Conservation (phyloP, 306 rosid genomes). For the Glycyrrhiza uralensis region DNA sequence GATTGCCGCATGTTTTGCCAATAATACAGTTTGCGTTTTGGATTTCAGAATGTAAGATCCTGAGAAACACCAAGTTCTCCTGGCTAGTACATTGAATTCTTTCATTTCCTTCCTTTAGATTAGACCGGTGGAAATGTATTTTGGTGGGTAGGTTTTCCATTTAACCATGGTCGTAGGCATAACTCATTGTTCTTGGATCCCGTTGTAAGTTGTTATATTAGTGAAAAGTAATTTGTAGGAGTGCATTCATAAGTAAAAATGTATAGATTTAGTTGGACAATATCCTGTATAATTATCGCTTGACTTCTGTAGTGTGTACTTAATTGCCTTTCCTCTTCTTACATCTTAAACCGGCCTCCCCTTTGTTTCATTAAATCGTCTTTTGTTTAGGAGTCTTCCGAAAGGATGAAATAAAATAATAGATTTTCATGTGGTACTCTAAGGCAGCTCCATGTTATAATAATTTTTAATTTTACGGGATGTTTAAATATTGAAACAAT, state of each 20-base stretch:
- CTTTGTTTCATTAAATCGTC: not conserved
- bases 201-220: slow-evolving; percentile 12
- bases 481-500: not conserved
- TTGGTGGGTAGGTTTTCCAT: slow-evolving; percentile 29
- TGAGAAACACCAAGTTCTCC: not conserved
- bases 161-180: slow-evolving; percentile 23
- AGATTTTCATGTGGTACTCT: not conserved
- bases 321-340: not conserved
- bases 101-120: slow-evolving; percentile 23
- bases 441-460: not conserved
- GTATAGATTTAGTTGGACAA: slow-evolving; percentile 22
- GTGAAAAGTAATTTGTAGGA: slow-evolving; percentile 16
- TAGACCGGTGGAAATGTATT: slow-evolving; percentile 32
- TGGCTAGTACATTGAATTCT: slow-evolving; percentile 26
- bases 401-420: not conserved
- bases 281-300: not conserved
- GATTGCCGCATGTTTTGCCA: slow-evolving; percentile 79
- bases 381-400: not conserved
- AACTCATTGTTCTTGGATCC: slow-evolving; percentile 25
- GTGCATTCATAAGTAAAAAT: slow-evolving; percentile 12
- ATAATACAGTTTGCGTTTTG: slow-evolving; percentile 62
- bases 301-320: not conserved
- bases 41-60: slow-evolving; percentile 48
- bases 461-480: not conserved
- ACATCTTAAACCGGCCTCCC: not conserved